Evolutionary conservation across 1,284 basidiomycete species (phyloP).

Genomic region (Leccinum cinnamomeum): DNA sequence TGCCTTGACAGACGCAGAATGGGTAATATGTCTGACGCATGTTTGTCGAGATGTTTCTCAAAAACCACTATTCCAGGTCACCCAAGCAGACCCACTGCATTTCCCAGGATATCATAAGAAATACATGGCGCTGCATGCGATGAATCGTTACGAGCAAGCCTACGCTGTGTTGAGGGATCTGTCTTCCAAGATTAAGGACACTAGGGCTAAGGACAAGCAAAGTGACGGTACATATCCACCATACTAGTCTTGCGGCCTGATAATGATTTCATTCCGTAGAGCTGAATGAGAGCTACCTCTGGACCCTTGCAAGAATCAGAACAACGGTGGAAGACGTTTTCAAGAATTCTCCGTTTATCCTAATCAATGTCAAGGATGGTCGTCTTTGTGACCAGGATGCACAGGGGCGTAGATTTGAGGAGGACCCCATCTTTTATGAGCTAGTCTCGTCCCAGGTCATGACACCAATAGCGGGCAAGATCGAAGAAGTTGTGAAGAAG

Average conservation of each 20-base stretch:
- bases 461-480: neutral
- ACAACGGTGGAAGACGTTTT: neutral
- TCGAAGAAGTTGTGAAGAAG: conserved; percentile 5
- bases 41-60: neutral
- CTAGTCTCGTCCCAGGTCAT: conserved; percentile 8
- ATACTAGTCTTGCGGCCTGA: neutral
- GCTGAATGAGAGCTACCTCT: conserved; percentile 1
- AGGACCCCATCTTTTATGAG: conserved; percentile 4
- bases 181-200: neutral
- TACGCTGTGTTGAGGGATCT: neutral
- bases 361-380: conserved; percentile 13
- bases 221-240: conserved; percentile 2
- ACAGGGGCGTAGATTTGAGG: conserved; percentile 5
- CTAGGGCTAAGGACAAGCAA: neutral
- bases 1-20: conserved; percentile 4
- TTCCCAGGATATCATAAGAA: conserved; percentile 11
- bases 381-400: conserved; percentile 6
- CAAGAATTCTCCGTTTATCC: conserved; percentile 7
- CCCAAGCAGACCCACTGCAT: conserved; percentile 1
- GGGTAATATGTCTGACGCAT: conserved; percentile 1
- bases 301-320: neutral
- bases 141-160: neutral
- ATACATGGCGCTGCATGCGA: conserved; percentile 1
- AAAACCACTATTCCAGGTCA: conserved; percentile 7
- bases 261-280: conserved; percentile 1